phyloP scores from a whole-genome alignment of 495 filamentous ascomycete species.

The Tetracladium setigerum region DNA sequence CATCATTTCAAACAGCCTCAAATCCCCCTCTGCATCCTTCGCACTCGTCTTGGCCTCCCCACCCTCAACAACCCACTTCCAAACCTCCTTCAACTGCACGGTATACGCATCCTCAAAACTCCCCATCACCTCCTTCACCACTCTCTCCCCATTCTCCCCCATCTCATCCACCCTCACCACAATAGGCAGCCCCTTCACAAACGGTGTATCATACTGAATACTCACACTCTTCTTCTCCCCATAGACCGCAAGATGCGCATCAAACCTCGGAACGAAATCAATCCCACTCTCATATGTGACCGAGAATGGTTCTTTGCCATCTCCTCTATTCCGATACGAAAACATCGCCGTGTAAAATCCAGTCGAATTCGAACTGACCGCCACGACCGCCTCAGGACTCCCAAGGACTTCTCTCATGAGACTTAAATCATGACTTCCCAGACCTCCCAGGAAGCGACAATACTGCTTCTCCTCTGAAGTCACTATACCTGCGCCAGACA shows the following conservation, averaged over 20 bases:
- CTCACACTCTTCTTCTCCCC: slow-evolving; percentile 37
- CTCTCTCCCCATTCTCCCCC: slow-evolving; percentile 27
- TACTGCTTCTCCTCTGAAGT: slow-evolving; percentile 22
- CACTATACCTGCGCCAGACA: slow-evolving; percentile 4
- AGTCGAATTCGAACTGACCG: slow-evolving; percentile 34
- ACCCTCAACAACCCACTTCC: slow-evolving; percentile 34
- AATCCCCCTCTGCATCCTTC: slow-evolving; percentile 41
- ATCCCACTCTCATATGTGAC: slow-evolving; percentile 50
- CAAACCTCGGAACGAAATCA: slow-evolving; percentile 44
- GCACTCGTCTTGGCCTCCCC: slow-evolving; percentile 40
- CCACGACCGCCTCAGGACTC: slow-evolving; percentile 33
- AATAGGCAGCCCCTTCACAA: slow-evolving; percentile 38
- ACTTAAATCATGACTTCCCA: slow-evolving; percentile 48
- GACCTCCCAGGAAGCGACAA: slow-evolving; percentile 36
- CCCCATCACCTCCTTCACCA: slow-evolving; percentile 29
- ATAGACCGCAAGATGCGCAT: slow-evolving; percentile 49
- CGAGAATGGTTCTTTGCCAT: slow-evolving; percentile 26
- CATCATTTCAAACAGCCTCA: slow-evolving; percentile 34
- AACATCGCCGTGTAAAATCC: slow-evolving; percentile 28
- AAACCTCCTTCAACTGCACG: slow-evolving; percentile 39
- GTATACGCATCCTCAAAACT: slow-evolving; percentile 46
- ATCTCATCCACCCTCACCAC: slow-evolving; percentile 40
- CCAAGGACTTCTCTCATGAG: slow-evolving; percentile 50
- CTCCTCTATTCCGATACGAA: slow-evolving; percentile 2
- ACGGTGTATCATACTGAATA: slow-evolving; percentile 46